phyloP scores from a whole-genome alignment of 2,329 filamentous ascomycete genomes.

The Cladosporium sp. region DNA sequence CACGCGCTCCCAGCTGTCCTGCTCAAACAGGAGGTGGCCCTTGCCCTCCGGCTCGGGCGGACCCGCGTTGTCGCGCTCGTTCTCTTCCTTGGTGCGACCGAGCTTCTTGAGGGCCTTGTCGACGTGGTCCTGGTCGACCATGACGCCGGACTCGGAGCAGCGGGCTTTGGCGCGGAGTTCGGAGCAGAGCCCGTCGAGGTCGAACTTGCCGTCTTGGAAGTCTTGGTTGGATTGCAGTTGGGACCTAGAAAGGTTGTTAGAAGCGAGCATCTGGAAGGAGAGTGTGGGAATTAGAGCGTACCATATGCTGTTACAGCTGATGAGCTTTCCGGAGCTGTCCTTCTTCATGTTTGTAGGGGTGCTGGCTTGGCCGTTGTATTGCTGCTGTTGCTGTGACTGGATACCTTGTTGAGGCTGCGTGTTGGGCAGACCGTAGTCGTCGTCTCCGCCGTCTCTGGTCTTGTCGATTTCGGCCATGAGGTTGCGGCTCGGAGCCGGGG shows the following conservation, averaged over 20 bases:
- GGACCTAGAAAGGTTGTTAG: conserved; percentile 62
- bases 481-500: conserved; percentile 39
- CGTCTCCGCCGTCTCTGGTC: conserved; percentile 62
- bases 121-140: conserved; percentile 84
- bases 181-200: conserved; percentile 85
- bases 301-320: conserved; percentile 92
- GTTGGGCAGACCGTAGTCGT: conserved; percentile 44
- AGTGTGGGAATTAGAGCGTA: conserved; percentile 41
- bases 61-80: conserved; percentile 1
- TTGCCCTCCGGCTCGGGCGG: conserved; percentile 7
- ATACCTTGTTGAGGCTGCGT: conserved; percentile 6
- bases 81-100: conserved; percentile 25
- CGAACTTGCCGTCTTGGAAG: conserved; percentile 84
- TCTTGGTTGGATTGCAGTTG: conserved; percentile 79
- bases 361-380: background rate
- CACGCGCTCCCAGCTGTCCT: conserved; percentile 24
- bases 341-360: conserved; percentile 13
- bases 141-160: conserved; percentile 83
- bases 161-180: conserved; percentile 94
- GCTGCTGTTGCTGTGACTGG: conserved; percentile 1
- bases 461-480: conserved; percentile 74
- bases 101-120: conserved; percentile 52
- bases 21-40: conserved; percentile 21
- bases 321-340: conserved; percentile 46
- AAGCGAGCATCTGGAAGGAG: conserved; percentile 6